Percentiles rank a stretch among this genome's conserved stretches.
Evolutionary conservation across 2,329 filamentous ascomycete species (phyloP).

Genomic region (Juglanconis oblonga): DNA sequence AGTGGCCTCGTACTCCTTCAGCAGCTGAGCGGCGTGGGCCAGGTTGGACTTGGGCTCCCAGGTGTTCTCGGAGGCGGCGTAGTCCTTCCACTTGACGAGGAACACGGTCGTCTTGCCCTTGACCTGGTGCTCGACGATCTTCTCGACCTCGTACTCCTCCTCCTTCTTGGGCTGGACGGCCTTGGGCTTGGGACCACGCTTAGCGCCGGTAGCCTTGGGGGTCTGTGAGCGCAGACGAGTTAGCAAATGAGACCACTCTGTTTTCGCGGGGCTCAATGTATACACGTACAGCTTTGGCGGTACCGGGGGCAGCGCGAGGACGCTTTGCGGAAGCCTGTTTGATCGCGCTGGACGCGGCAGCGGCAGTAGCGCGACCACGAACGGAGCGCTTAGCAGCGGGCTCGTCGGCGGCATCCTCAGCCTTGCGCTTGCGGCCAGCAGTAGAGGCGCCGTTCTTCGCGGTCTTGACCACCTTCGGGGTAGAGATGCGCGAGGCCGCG

Average conservation of each 20-base stretch:
- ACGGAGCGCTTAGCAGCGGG: slow-evolving; percentile 6
- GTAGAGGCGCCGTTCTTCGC: not conserved
- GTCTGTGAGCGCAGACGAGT: not conserved
- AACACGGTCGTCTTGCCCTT: slow-evolving; percentile 40
- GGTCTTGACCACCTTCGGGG: no score
- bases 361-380: slow-evolving; percentile 18
- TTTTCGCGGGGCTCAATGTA: not conserved
- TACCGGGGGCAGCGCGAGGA: slow-evolving; percentile 6
- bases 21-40: slow-evolving; percentile 32
- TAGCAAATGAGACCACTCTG: not conserved
- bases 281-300: slow-evolving; percentile 13
- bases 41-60: slow-evolving; percentile 53
- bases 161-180: not conserved
- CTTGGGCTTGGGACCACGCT: slow-evolving; percentile 12
- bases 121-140: slow-evolving; percentile 40
- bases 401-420: not conserved
- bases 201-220: slow-evolving; percentile 8
- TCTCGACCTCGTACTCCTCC: not conserved
- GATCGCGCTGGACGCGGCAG: slow-evolving; percentile 15
- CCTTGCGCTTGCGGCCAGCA: slow-evolving; percentile 15
- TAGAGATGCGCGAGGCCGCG: slow-evolving; percentile 6
- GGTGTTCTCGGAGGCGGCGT: slow-evolving; percentile 40
- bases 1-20: slow-evolving; percentile 35
- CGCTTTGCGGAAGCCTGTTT: slow-evolving; percentile 14
- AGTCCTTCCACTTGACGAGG: slow-evolving; percentile 54